phyloP scores from a whole-genome alignment of 345 rosid genomes.

The Cardamine occulta region DNA sequence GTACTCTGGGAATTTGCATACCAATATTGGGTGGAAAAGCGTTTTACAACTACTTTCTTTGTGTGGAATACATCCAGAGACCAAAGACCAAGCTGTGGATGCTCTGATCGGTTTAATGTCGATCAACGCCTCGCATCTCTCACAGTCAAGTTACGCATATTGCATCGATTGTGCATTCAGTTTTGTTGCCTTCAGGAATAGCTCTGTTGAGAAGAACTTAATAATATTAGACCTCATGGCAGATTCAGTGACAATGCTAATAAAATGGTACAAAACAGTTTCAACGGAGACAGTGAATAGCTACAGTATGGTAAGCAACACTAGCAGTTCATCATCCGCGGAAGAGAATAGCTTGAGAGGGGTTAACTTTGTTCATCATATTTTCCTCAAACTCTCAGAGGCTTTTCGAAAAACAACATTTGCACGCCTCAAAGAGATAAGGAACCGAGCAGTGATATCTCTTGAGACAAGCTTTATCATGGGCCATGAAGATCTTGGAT shows the following conservation, averaged over 20 bases:
- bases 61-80: slow-evolving; percentile 71
- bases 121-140: slow-evolving; percentile 47
- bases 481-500: slow-evolving; percentile 64
- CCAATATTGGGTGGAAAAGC: slow-evolving; percentile 82
- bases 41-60: slow-evolving; percentile 68
- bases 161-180: slow-evolving; percentile 83
- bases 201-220: slow-evolving; percentile 71
- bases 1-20: slow-evolving; percentile 63
- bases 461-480: slow-evolving; percentile 60
- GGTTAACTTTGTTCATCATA: slow-evolving; percentile 46
- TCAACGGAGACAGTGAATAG: slow-evolving; percentile 50
- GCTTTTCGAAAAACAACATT: slow-evolving; percentile 78
- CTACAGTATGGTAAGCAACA: slow-evolving; percentile 54
- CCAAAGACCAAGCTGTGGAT: slow-evolving; percentile 76
- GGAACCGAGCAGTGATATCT: slow-evolving; percentile 66
- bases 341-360: slow-evolving; percentile 57
- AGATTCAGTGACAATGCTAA: slow-evolving; percentile 58
- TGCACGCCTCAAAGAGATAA: slow-evolving; percentile 79
- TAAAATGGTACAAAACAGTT: slow-evolving; percentile 59
- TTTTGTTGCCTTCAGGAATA: slow-evolving; percentile 69
- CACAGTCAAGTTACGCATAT: slow-evolving; percentile 61
- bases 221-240: slow-evolving; percentile 70
- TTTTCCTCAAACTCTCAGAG: slow-evolving; percentile 79
- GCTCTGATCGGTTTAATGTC: slow-evolving; percentile 68
- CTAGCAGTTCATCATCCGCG: slow-evolving; percentile 55